Evolutionary conservation across 148 eudicot genomes (phyloP), one percentile per base, ranked within the genome.

Genomic region (Diospyros lotus): DNA sequence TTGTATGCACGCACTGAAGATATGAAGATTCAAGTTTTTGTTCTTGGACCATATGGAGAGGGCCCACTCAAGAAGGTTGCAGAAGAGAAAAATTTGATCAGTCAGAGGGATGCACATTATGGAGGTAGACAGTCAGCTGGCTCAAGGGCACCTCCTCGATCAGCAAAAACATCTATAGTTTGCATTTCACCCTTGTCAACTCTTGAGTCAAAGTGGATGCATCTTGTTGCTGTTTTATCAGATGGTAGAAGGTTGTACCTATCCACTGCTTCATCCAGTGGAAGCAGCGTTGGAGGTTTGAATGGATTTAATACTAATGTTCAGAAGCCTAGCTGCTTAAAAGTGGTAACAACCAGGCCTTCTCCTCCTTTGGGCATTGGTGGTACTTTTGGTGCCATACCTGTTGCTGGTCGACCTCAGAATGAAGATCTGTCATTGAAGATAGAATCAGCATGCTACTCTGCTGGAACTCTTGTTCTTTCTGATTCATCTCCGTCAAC

Each of bases 161-260:
- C 89, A 74, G 78, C 89, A 71, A 96, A 91, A 73, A 77, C 93
- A 50, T 83, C 99, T 51, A 91, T 96, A 72, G 90, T 96, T 78
- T 80, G 79, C 80, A 91, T 96, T 71, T 89, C 97, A 3, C 94
- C 99, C 75, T 69, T 96, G 76, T 96, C 99, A 39, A 82, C 93
- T 50, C 77, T 91, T 63, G 99, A 96, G 73, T 96, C 99, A 69
- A 96, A 93, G 76, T 84, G 88, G 83, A 87, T 96, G 75, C 99
- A 96, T 82, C 94, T 96, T 74, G 98, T 91, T 80, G 97, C 94
- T 75, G 89, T 96, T 77, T 82, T 96, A 77, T 93, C 99, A 45
- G 99, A 96, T 86, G 99, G 99, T 59, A 88, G 98, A 78, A 86
- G 99, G 74, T 86, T 96, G 91, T 96, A 96, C 78, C 90, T 93